Conservation (phyloP, 495 filamentous ascomycete species). For the Letharia columbiana region DNA sequence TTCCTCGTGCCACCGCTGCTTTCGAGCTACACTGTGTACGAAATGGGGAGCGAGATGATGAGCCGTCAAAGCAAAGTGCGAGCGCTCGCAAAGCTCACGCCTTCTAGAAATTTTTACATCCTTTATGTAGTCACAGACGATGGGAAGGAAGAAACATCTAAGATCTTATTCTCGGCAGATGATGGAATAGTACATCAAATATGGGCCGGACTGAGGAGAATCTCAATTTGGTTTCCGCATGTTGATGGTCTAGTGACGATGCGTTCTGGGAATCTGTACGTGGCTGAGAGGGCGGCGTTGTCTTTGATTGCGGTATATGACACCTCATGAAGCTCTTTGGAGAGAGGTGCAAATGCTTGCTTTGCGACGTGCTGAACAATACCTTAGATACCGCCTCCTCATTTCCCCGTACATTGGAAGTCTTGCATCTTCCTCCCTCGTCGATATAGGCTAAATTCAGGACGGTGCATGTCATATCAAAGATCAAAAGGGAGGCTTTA, state of each 20-base stretch:
- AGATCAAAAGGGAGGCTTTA: not conserved
- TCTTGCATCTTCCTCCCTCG: not conserved
- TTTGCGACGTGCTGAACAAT: not conserved
- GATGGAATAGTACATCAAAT: not conserved
- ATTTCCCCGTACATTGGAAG: not conserved
- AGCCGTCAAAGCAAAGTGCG: not conserved
- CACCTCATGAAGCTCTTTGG: not conserved
- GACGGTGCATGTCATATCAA: not conserved
- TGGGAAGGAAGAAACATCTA: not conserved
- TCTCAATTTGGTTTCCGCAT: not conserved
- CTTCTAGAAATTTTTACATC: not conserved
- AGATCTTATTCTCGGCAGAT: not conserved
- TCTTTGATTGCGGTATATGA: not conserved
- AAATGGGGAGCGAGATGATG: slow-evolving; percentile 7
- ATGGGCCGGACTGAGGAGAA: not conserved
- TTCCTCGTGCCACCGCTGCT: not conserved
- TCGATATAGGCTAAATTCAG: not conserved
- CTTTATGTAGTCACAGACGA: not conserved
- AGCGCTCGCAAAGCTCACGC: slow-evolving; percentile 1
- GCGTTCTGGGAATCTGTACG: not conserved
- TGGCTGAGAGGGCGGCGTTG: not conserved
- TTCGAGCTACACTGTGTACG: not conserved
- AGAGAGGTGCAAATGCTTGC: not conserved
- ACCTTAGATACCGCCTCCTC: not conserved
- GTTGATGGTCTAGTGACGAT: not conserved